Evolutionary conservation across 108 stramenopile genomes (phyloP).

Genomic region (Skeletonema potamos): DNA sequence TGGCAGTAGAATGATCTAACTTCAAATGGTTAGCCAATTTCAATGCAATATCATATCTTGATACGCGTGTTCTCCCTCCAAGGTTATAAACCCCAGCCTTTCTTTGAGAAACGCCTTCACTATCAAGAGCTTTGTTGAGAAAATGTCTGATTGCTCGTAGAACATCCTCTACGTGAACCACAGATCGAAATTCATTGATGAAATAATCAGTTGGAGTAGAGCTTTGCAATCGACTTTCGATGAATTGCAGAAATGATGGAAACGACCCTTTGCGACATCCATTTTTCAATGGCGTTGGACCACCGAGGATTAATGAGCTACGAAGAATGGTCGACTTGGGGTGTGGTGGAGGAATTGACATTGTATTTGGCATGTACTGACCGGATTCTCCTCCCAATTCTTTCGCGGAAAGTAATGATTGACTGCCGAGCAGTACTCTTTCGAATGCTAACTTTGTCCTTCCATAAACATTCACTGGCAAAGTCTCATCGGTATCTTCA

Average conservation of each 20-base stretch:
- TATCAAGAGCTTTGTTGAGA: slow-evolving; percentile 5
- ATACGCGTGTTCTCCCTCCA: slow-evolving; percentile 66
- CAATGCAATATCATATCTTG: slow-evolving; percentile 67
- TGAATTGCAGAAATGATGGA: slow-evolving; percentile 76
- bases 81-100: slow-evolving; percentile 55
- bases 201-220: slow-evolving; percentile 39
- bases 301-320: slow-evolving; percentile 75
- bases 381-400: slow-evolving; percentile 16
- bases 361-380: neutral
- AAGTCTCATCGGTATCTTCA: slow-evolving; percentile 40
- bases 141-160: slow-evolving; percentile 44
- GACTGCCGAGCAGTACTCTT: slow-evolving; percentile 15
- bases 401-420: slow-evolving; percentile 1
- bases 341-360: neutral
- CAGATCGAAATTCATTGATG: slow-evolving; percentile 66
- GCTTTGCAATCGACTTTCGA: slow-evolving; percentile 30
- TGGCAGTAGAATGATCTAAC: slow-evolving; percentile 36
- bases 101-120: neutral
- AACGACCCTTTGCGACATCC: slow-evolving; percentile 40
- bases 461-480: slow-evolving; percentile 72
- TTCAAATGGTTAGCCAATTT: slow-evolving; percentile 56
- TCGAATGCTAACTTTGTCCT: slow-evolving; percentile 69
- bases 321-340: slow-evolving; percentile 43
- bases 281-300: slow-evolving; percentile 46
- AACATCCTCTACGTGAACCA: slow-evolving; percentile 56